These are phyloP conservation scores for Coemansia sp. DNA, from an alignment of 192 early-diverging fungal species.

Conservation along the genomic window DNA sequence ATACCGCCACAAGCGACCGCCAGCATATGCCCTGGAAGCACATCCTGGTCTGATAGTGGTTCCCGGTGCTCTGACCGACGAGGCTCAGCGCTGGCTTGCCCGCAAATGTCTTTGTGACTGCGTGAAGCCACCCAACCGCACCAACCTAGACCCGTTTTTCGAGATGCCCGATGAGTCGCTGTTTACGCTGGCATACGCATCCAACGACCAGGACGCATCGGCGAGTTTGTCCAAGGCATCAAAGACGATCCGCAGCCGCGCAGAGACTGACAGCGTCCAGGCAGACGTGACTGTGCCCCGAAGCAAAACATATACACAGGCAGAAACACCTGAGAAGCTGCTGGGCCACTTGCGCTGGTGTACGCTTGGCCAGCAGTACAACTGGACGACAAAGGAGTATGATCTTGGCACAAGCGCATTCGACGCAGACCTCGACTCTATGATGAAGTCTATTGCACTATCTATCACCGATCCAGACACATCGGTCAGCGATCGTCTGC, in stretches of 20 bases:
- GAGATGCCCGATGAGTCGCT: slow-evolving; percentile 60
- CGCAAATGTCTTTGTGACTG: slow-evolving; percentile 76
- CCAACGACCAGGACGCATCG: neutral
- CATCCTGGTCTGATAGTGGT: slow-evolving; percentile 77
- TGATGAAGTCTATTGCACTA: slow-evolving; percentile 68
- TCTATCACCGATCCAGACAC: slow-evolving; percentile 58
- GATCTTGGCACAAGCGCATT: slow-evolving; percentile 56
- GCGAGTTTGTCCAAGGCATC: neutral
- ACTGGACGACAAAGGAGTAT: slow-evolving; percentile 82
- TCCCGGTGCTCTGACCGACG: slow-evolving; percentile 70
- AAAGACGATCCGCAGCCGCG: slow-evolving; percentile 24
- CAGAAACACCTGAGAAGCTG: slow-evolving; percentile 19
- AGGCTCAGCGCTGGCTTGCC: slow-evolving; percentile 69
- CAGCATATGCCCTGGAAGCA: slow-evolving; percentile 34
- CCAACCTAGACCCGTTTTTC: slow-evolving; percentile 90
- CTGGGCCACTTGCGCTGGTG: slow-evolving; percentile 64
- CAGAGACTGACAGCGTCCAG: slow-evolving; percentile 32
- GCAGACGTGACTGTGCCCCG: slow-evolving; percentile 34
- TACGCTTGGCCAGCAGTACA: slow-evolving; percentile 76
- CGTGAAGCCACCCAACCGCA: slow-evolving; percentile 74
- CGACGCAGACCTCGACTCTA: slow-evolving; percentile 61
- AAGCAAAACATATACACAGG: slow-evolving; percentile 23
- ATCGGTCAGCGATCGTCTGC: neutral
- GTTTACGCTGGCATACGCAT: slow-evolving; percentile 20
- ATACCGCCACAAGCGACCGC: slow-evolving; percentile 30